These are phyloP conservation scores for Moesziomyces parantarcticus DNA, from an alignment of 1,284 basidiomycete genomes.

Conservation along the genomic window DNA sequence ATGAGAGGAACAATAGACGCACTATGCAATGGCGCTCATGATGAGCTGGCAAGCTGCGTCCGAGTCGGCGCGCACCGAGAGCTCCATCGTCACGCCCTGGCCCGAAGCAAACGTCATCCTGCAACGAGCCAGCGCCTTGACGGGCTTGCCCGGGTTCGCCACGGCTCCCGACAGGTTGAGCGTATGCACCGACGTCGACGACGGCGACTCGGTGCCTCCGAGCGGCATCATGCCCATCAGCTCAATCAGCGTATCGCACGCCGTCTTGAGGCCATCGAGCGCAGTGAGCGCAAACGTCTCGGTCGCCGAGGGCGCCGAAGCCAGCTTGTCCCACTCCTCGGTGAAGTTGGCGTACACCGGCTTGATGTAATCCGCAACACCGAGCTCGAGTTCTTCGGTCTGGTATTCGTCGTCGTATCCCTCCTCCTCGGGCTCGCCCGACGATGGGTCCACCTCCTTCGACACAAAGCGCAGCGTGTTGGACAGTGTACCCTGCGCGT, in stretches of 20 bases:
- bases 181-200: slow-evolving; percentile 89
- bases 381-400: slow-evolving; percentile 92
- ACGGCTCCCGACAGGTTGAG: slow-evolving; percentile 91
- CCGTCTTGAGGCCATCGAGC: slow-evolving; percentile 86
- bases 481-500: slow-evolving; percentile 84
- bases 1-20: slow-evolving; percentile 1
- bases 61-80: slow-evolving; percentile 91
- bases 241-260: slow-evolving; percentile 91
- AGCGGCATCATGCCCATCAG: slow-evolving; percentile 96
- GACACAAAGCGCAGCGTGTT: slow-evolving; percentile 96
- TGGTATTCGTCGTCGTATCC: slow-evolving; percentile 99
- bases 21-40: slow-evolving; percentile 79
- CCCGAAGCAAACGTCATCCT: slow-evolving; percentile 93
- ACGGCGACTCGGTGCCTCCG: slow-evolving; percentile 71
- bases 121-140: slow-evolving; percentile 88
- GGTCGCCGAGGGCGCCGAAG: slow-evolving; percentile 72
- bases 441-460: slow-evolving; percentile 95
- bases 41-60: slow-evolving; percentile 86
- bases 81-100: slow-evolving; percentile 93
- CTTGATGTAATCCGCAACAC: slow-evolving; percentile 90
- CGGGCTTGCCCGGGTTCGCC: slow-evolving; percentile 81
- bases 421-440: slow-evolving; percentile 96
- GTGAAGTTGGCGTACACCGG: slow-evolving; percentile 91
- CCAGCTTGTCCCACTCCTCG: slow-evolving; percentile 93
- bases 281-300: slow-evolving; percentile 95